Conservation (phyloP, 192 early-diverging fungal genomes). For the Funneliformis geosporum region DNA sequence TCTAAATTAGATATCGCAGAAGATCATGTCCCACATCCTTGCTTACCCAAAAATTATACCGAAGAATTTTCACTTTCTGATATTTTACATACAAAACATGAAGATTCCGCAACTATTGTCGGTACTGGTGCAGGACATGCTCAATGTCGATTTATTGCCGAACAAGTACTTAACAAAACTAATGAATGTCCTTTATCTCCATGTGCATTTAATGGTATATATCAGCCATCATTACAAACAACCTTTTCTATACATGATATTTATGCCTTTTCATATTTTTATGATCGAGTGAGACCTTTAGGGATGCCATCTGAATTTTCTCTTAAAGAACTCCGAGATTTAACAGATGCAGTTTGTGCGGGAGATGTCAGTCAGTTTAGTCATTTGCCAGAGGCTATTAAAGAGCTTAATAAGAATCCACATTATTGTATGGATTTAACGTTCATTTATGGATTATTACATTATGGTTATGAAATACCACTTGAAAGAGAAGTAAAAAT, state of each 20-base stretch:
- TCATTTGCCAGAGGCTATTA: conserved; percentile 58
- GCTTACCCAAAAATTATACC: conserved; percentile 67
- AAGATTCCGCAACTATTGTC: conserved; percentile 45
- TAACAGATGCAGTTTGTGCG: conserved; percentile 72
- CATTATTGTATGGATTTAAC: conserved; percentile 91
- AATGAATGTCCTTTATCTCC: conserved; percentile 57
- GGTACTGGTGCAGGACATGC: conserved; percentile 61
- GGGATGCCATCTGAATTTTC: conserved; percentile 73
- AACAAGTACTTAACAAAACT: conserved; percentile 77
- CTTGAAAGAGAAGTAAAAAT: conserved; percentile 68
- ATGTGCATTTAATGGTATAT: conserved; percentile 91
- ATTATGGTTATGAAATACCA: conserved; percentile 82
- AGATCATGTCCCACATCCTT: conserved; percentile 56
- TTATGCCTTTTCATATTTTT: conserved; percentile 96
- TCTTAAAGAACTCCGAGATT: conserved; percentile 63
- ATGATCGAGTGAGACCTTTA: conserved; percentile 79
- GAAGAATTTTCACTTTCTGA: conserved; percentile 42
- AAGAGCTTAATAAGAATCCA: conserved; percentile 51
- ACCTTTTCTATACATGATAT: conserved; percentile 75
- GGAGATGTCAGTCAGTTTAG: conserved; percentile 44
- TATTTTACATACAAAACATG: background rate
- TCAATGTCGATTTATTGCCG: conserved; percentile 53
- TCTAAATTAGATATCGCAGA: conserved; percentile 35
- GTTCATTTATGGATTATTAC: conserved; percentile 84
- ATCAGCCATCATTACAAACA: conserved; percentile 76